Conservation (phyloP, 129 eudicot genomes). For the Tanacetum coccineum region DNA sequence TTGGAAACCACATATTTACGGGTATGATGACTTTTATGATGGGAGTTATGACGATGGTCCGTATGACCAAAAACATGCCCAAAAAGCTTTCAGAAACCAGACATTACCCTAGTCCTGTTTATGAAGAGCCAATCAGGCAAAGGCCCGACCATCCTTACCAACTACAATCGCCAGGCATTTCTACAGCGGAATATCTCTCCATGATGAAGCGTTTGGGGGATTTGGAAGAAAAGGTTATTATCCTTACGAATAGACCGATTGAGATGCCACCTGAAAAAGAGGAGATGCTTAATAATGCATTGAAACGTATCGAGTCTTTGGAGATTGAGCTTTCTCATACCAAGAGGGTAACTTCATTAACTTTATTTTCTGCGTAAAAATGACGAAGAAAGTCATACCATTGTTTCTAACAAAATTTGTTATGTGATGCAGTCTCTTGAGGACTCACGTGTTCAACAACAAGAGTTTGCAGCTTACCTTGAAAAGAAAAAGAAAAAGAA, state of each 20-base stretch:
- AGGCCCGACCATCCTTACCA: constrained; percentile 31
- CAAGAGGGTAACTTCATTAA: constrained; percentile 59
- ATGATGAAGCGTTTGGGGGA: constrained; percentile 95
- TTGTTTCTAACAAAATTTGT: neutral
- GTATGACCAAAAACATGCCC: constrained; percentile 83
- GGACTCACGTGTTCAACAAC: constrained; percentile 52
- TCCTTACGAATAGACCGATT: constrained; percentile 55
- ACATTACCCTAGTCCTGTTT: constrained; percentile 46
- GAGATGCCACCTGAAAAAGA: constrained; percentile 95
- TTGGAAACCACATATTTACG: constrained; percentile 55
- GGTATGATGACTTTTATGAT: constrained; percentile 82
- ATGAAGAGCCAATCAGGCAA: constrained; percentile 31
- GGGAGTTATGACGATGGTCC: constrained; percentile 88
- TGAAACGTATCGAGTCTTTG: constrained; percentile 61
- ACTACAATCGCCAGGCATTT: constrained; percentile 40
- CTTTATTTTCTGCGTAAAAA: neutral
- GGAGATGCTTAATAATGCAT: constrained; percentile 71
- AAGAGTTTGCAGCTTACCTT: constrained; percentile 62
- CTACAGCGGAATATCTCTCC: constrained; percentile 52
- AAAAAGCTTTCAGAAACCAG: constrained; percentile 63
- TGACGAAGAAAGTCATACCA: neutral
- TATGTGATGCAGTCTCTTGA: constrained; percentile 49
- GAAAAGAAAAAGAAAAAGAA: constrained; percentile 94
- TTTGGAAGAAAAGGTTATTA: constrained; percentile 66
- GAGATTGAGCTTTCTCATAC: constrained; percentile 78